Conservation (phyloP, 129 eudicot genomes). For the Deinandra increscens region DNA sequence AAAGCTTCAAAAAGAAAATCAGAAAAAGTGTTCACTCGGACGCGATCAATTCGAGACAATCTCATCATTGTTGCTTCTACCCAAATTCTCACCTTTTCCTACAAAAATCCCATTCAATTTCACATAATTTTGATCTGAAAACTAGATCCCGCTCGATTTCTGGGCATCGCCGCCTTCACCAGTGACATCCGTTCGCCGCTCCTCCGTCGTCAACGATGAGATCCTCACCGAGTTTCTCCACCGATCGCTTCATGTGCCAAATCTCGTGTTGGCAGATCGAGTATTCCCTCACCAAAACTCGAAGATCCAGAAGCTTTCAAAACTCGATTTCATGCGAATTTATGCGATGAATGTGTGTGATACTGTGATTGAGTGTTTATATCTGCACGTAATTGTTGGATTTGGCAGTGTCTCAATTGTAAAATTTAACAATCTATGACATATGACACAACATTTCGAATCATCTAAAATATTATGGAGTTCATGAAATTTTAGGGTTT, state of each 20-base stretch:
- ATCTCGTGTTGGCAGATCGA: too few species aligned
- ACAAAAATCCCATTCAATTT: not conserved
- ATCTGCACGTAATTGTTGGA: too few species aligned
- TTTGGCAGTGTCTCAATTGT: too few species aligned
- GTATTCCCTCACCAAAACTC: too few species aligned
- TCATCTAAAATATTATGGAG: constrained; percentile 41
- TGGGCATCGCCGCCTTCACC: constrained; percentile 96
- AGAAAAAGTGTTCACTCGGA: constrained; percentile 26
- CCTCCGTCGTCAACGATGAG: constrained; percentile 66
- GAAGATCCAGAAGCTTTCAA: too few species aligned
- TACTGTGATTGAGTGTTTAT: too few species aligned
- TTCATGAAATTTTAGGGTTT: constrained; percentile 41
- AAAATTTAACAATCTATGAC: too few species aligned
- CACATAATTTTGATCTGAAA: not conserved
- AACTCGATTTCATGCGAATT: too few species aligned
- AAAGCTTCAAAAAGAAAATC: constrained; percentile 26
- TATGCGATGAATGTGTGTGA: too few species aligned
- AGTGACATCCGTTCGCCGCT: constrained; percentile 66
- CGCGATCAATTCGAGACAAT: constrained; percentile 29
- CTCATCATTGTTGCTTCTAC: constrained; percentile 23
- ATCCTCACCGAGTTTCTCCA: too few species aligned
- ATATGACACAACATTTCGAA: constrained; percentile 55
- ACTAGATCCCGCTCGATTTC: constrained; percentile 35
- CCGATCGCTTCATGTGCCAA: too few species aligned
- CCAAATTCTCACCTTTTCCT: too few species aligned